These are phyloP conservation scores for Naegleria lovaniensis DNA, from an alignment of 208 protist species.

Conservation along the genomic window DNA sequence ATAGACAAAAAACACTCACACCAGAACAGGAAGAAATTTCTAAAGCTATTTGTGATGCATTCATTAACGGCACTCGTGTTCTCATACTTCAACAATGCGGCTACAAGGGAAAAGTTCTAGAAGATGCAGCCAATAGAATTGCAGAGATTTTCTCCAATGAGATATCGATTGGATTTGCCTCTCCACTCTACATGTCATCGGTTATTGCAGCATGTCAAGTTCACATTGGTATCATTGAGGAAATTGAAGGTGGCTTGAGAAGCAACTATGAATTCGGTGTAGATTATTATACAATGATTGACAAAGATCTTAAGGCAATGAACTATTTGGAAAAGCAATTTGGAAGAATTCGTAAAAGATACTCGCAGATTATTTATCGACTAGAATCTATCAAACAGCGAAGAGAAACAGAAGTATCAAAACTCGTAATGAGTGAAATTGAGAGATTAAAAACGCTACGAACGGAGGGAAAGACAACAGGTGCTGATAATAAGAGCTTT, in stretches of 20 bases:
- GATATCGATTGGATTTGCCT: background rate
- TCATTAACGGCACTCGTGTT: background rate
- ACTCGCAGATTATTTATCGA: background rate
- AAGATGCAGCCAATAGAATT: constrained; percentile 12
- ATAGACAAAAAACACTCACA: background rate
- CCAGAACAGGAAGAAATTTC: background rate
- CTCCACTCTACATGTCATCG: background rate
- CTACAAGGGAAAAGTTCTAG: background rate
- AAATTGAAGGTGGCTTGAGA: background rate
- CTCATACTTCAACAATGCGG: background rate
- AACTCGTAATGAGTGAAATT: background rate
- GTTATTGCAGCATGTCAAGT: background rate
- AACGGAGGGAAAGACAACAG: background rate
- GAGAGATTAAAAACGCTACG: background rate
- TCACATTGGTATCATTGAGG: background rate
- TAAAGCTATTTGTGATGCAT: background rate
- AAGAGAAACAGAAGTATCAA: background rate
- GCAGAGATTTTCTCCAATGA: background rate
- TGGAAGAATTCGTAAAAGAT: background rate
- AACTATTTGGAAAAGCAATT: background rate
- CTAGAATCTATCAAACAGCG: background rate
- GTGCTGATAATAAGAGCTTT: background rate
- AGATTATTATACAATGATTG: constrained; percentile 1
- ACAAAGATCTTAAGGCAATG: background rate
- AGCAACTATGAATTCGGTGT: background rate